Evolutionary conservation across 2,329 filamentous ascomycete genomes (phyloP), one percentile per base, ranked within the genome.

Genomic region (Rhytidhysteron rufulum): DNA sequence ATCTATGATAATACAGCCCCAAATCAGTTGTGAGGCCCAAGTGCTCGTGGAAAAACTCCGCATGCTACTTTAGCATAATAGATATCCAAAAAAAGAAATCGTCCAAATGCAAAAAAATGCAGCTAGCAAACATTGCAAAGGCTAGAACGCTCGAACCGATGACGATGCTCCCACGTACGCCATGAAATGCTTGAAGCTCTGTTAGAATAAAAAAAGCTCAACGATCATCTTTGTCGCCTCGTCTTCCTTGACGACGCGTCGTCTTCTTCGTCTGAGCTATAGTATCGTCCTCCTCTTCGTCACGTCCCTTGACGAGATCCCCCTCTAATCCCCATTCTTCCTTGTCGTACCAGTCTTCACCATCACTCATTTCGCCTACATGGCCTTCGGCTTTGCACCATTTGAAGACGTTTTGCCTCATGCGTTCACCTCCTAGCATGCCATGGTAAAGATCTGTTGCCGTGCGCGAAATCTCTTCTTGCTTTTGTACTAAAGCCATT

Each of bases 331-430:
- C 79, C 86, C 86, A 91, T 66, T 88, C 85, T 39, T 88, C 83
- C 56, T 79, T 79, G 63, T 94, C 88, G 58, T 89, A 90, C 85
- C 86, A 94, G 60, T 94, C 88, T 69, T 94, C 88, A 9, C 86
- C 86, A 59, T 94, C 88, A 37, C 85, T 89, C 82, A 93, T 82
- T 62, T 90, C 86, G 36, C 82, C 78, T 13, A 82, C 63, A 57
- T 91, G 87, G 17, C 77, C 86, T 66, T 91, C 87, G 2, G 87
- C 83, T 60, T 88, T 88, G 50, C 82, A 77, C 83, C 85, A 89
- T 50, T 79, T 78, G 58, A 84, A 75, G 3, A 93, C 85, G 16
- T 81, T 77, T 53, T 79, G 80, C 20, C 87, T 77, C 62, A 86
- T 75, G 32, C 85, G 77, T 51, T 91, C 82, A 2, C 86, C 86